Evolutionary conservation across 2,329 filamentous ascomycete species (phyloP), one percentile per base, ranked within the genome.

Genomic region (Botrytis fragariae): DNA sequence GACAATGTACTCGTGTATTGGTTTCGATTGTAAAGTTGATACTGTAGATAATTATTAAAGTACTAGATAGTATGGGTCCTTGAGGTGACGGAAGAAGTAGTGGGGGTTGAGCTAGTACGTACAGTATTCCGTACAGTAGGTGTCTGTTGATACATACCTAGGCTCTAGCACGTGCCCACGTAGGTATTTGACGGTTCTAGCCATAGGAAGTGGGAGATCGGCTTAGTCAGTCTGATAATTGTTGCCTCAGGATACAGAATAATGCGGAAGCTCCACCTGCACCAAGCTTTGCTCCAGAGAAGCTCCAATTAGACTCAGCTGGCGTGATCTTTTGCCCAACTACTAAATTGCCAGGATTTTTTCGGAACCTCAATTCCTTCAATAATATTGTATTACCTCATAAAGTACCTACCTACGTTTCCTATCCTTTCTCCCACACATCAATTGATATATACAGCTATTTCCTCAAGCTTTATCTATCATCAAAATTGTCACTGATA

Each of bases 41-140:
- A 35, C 32, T 35, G 32, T 35, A 39, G 37, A n/a, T n/a, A 37
- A 62, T 39, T 57, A 57, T n/a, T 39, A n/a, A 16, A 39, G 59
- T 61, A 39, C 32, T n/a, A 35, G 59, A 12, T 62, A 42, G 59
- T 37, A 61, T 39, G 16, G 67, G 32, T 14, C 67, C 51, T 57
- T 51, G 32, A 20, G 54, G 35, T 44, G 35, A 42, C 57, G n/a
- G 64, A 22, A 37, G 54, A 70, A 45, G 68, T 69, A 45, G 68
- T 70, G 68, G 68, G 68, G 68, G 60, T 35, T 61, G 45, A 45
- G 62, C 42, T 64, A 64, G 42, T 57, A n/a, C 44, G 42, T 57
- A n/a, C 44, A 29, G 42, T 59, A 39, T 22, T 25, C 32, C 67
- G 22, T n/a, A 37, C 22, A 35, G 32, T n/a, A 35, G 59, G 35